Evolutionary conservation across 345 rosid species (phyloP).

Genomic region (Lepidium africanum): DNA sequence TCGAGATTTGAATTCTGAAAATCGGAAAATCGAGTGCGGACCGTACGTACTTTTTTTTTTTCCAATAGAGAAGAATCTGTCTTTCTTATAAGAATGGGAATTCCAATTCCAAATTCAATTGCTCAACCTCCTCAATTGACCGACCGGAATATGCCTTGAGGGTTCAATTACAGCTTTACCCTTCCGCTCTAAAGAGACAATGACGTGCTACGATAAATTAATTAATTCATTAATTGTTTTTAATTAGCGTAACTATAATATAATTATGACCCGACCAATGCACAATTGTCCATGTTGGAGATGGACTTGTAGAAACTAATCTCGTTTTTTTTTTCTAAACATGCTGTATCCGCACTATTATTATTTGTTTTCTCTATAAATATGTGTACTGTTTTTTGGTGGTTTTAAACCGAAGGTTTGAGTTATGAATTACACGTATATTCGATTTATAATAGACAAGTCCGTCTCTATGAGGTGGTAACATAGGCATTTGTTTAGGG

Average conservation of each 20-base stretch:
- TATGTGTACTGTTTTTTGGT: too few species aligned
- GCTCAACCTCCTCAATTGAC: constrained; percentile 14
- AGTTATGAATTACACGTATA: too few species aligned
- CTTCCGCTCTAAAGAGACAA: background rate
- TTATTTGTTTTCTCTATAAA: too few species aligned
- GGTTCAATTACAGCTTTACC: background rate
- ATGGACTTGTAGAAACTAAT: too few species aligned
- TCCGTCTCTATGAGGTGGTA: too few species aligned
- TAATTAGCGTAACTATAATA: background rate
- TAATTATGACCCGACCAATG: background rate
- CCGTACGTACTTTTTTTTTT: background rate
- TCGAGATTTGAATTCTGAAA: background rate
- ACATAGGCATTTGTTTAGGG: too few species aligned
- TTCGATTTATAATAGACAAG: too few species aligned
- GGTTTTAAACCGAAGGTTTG: too few species aligned
- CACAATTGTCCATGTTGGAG: constrained; percentile 2
- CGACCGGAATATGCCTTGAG: constrained; percentile 25
- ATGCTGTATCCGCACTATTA: too few species aligned
- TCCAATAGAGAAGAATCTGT: background rate
- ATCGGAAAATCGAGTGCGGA: constrained; percentile 15
- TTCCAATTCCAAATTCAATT: background rate
- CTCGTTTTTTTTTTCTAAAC: too few species aligned
- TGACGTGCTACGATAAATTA: background rate
- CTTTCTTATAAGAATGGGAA: too few species aligned
- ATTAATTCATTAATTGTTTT: background rate